Conservation (phyloP, 305 asterid species). For the Andrographis paniculata region DNA sequence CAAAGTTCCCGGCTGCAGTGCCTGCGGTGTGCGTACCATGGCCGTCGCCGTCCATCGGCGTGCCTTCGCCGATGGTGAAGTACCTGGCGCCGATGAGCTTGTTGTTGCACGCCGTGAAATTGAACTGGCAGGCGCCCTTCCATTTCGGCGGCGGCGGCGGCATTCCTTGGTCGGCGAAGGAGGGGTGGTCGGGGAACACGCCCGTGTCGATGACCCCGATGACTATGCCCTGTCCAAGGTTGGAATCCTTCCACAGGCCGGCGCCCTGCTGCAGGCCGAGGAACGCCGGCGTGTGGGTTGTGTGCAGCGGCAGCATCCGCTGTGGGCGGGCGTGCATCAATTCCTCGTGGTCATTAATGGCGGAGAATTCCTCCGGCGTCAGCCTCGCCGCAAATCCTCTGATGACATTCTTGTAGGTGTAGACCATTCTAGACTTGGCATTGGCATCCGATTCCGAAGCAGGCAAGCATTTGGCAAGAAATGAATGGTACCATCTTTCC, state of each 20-base stretch:
- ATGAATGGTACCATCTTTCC: neutral
- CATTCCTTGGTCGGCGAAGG: conserved; percentile 44
- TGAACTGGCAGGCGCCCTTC: conserved; percentile 50
- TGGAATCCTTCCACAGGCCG: conserved; percentile 42
- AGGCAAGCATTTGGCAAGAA: neutral
- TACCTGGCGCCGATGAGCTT: conserved; percentile 50
- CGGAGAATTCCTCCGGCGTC: conserved; percentile 23
- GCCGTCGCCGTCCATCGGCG: conserved; percentile 31
- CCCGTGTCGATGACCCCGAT: conserved; percentile 47
- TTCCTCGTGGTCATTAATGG: conserved; percentile 23
- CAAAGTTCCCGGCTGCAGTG: conserved; percentile 55
- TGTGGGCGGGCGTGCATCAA: conserved; percentile 34
- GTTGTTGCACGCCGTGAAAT: conserved; percentile 32
- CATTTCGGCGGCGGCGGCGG: conserved; percentile 51
- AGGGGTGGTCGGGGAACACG: conserved; percentile 38
- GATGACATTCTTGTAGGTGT: conserved; percentile 33
- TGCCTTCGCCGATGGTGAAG: conserved; percentile 8
- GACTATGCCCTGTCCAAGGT: conserved; percentile 41
- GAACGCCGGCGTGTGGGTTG: conserved; percentile 44
- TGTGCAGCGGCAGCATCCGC: conserved; percentile 22
- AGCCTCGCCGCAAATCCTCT: conserved; percentile 43
- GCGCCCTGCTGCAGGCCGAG: conserved; percentile 31
- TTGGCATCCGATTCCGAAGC: no score
- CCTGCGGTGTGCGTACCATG: conserved; percentile 56
- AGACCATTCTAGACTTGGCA: neutral